A percentile compares a stretch with the other conserved stretches of the same genome.
phyloP scores from a whole-genome alignment of 495 filamentous ascomycete genomes.

The Aspergillus leporis region DNA sequence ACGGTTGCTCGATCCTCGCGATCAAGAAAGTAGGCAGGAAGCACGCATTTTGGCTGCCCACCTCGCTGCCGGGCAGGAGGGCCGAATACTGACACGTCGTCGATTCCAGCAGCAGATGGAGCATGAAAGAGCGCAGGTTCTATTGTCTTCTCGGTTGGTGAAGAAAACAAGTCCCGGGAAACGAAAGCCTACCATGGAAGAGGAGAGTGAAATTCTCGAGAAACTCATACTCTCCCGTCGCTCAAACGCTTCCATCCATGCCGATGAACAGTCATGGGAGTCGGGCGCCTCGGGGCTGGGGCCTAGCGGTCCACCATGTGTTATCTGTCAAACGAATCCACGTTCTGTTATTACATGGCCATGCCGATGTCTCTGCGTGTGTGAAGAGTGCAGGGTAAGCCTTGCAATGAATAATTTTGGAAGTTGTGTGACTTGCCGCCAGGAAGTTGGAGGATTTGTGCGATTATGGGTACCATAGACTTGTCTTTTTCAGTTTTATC shows the following conservation, averaged over 20 bases:
- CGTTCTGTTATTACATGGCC: conserved; percentile 95
- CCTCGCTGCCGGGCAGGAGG: conserved; percentile 54
- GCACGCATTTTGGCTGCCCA: conserved; percentile 82
- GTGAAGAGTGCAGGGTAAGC: conserved; percentile 91
- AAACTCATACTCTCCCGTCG: conserved; percentile 71
- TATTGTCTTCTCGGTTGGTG: conserved; percentile 49
- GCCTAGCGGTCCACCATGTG: conserved; percentile 78
- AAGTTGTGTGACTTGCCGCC: conserved; percentile 89
- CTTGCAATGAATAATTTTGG: conserved; percentile 96
- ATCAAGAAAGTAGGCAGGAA: conserved; percentile 73
- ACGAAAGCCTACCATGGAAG: conserved; percentile 57
- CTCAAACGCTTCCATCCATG: conserved; percentile 15
- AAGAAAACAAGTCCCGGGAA: conserved; percentile 27
- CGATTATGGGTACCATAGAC: conserved; percentile 83
- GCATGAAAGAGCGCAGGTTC: conserved; percentile 62
- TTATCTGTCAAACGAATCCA: conserved; percentile 86
- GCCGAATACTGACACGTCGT: conserved; percentile 75
- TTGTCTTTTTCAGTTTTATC: conserved; percentile 1
- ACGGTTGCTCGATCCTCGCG: conserved; percentile 79
- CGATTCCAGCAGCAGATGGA: conserved; percentile 67
- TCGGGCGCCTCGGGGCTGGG: conserved; percentile 71
- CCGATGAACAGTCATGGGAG: conserved; percentile 53
- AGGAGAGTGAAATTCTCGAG: conserved; percentile 81
- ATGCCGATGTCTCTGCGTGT: conserved; percentile 88
- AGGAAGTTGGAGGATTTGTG: conserved; percentile 82